Percentiles rank a stretch among this genome's conserved stretches.
These are phyloP conservation scores for Brasilioporus rufonigricans DNA, from an alignment of 768 basidiomycete species.

Conservation along the genomic window DNA sequence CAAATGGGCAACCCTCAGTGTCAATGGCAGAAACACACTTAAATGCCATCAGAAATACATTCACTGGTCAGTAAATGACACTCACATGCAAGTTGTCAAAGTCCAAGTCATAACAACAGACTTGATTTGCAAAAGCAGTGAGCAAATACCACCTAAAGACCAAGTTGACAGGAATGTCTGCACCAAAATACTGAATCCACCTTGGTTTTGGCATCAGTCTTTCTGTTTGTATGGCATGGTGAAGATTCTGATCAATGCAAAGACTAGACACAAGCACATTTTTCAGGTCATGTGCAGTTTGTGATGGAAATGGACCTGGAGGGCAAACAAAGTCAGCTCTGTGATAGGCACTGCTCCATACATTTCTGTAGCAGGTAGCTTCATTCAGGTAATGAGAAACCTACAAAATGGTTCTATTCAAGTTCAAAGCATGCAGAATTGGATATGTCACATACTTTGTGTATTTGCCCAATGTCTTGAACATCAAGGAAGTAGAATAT, in stretches of 20 bases:
- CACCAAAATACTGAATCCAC: conserved; percentile 8
- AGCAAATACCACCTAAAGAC: conserved; percentile 16
- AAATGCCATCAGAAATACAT: background rate
- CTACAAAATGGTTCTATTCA: background rate
- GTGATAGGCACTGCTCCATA: conserved; percentile 21
- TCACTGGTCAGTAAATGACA: background rate
- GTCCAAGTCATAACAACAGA: conserved; percentile 7
- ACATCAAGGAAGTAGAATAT: conserved; percentile 13
- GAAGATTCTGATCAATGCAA: conserved; percentile 7
- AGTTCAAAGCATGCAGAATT: background rate
- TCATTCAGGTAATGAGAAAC: conserved; percentile 11
- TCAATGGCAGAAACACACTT: background rate
- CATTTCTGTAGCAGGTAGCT: conserved; percentile 1
- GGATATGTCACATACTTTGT: conserved; percentile 11
- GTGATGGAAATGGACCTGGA: conserved; percentile 17
- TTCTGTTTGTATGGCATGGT: background rate
- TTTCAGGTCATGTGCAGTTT: conserved; percentile 16
- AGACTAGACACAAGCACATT: conserved; percentile 6
- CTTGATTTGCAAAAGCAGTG: conserved; percentile 8
- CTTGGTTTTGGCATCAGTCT: background rate
- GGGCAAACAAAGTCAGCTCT: conserved; percentile 10
- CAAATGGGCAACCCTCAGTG: background rate
- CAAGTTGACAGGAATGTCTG: background rate
- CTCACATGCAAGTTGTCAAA: background rate
- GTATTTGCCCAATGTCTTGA: conserved; percentile 15